Conservation (phyloP, 106 monocot species). For the Dendrobium nobile region DNA sequence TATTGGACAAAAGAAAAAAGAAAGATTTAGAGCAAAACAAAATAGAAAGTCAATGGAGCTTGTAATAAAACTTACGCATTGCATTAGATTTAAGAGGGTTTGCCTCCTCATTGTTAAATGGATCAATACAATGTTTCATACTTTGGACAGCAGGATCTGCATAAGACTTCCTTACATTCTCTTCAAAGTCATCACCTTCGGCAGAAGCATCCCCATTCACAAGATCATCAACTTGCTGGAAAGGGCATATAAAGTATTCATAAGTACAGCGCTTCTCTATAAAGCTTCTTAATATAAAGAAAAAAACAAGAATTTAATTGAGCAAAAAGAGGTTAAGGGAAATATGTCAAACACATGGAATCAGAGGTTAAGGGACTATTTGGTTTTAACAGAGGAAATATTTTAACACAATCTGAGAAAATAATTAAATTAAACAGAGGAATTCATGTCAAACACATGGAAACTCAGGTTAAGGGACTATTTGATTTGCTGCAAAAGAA, state of each 20-base stretch:
- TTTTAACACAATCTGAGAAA: no score
- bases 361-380: no score
- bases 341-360: background rate
- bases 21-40: background rate
- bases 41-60: background rate
- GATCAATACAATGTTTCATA: conserved; percentile 41
- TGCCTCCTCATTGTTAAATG: conserved; percentile 52
- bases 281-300: background rate
- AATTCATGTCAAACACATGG: no score
- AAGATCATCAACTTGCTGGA: conserved; percentile 38
- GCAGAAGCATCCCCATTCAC: conserved; percentile 16
- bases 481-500: no score
- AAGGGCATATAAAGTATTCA: background rate
- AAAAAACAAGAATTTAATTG: background rate
- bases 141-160: background rate
- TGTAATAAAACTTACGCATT: conserved; percentile 59
- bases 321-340: background rate
- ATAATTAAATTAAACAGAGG: no score
- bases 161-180: conserved; percentile 12
- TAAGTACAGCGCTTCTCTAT: background rate
- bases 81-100: conserved; percentile 82
- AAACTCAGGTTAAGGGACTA: no score
- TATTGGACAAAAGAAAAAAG: background rate
- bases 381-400: no score
- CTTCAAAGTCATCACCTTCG: conserved; percentile 14